A percentile compares a stretch with the other conserved stretches of the same genome.
phyloP scores from a whole-genome alignment of 2,329 filamentous ascomycete genomes.

The Oidium heveae region DNA sequence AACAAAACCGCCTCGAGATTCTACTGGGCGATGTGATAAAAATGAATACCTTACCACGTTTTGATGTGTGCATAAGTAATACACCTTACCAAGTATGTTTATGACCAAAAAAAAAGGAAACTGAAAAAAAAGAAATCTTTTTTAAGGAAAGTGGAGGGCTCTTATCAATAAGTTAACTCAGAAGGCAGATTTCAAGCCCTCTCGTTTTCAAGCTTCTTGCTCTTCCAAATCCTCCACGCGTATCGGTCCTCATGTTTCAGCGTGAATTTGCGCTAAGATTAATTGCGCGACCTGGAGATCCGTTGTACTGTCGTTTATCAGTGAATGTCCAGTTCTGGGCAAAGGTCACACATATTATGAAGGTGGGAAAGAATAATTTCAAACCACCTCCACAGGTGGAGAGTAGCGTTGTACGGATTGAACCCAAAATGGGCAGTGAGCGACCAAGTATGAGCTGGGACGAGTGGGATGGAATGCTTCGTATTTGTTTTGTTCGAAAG shows the following conservation, averaged over 20 bases:
- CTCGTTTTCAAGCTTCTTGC: constrained; percentile 70
- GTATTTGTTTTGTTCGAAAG: constrained; percentile 64
- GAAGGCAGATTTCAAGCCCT: constrained; percentile 52
- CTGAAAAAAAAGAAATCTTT: no score
- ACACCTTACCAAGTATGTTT: constrained; percentile 33
- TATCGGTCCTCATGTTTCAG: constrained; percentile 87
- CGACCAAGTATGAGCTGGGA: constrained; percentile 76
- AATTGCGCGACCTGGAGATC: constrained; percentile 67
- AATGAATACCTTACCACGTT: constrained; percentile 35
- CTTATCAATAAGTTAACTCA: constrained; percentile 5
- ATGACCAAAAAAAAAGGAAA: background rate
- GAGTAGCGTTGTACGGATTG: constrained; percentile 68
- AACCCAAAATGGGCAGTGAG: constrained; percentile 54
- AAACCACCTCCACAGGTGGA: constrained; percentile 85
- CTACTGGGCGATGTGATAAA: constrained; percentile 87
- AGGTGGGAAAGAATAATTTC: constrained; percentile 92
- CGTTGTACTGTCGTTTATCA: constrained; percentile 69
- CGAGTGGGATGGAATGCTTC: constrained; percentile 78
- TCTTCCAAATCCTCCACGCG: constrained; percentile 55
- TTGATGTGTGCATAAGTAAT: constrained; percentile 59
- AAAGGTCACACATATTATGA: constrained; percentile 51
- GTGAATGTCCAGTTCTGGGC: constrained; percentile 92
- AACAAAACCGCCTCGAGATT: constrained; percentile 64
- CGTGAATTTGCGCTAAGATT: constrained; percentile 80
- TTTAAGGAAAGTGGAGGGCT: no score